Evolutionary conservation across 1,139 yeast species (phyloP), one percentile per base, ranked within the genome.

Genomic region (Yamadazyma sp.): DNA sequence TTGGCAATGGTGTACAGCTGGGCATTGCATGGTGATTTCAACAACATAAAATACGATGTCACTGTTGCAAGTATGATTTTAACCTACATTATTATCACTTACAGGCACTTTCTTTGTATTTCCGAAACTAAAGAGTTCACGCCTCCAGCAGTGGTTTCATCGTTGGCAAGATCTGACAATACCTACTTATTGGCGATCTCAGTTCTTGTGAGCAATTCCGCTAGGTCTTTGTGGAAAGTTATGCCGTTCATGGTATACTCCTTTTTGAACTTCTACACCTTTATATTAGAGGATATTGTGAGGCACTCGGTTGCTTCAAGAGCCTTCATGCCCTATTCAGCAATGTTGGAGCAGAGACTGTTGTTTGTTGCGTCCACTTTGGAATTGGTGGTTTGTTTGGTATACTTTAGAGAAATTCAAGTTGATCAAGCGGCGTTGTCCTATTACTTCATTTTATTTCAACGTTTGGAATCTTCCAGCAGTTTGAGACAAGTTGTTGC

Each of bases 171-270:
- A 46, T 69, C 78, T 6, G 80, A 76, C 41, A 73, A 73, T 44
- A 62, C 75, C 3, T 74, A 67, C 35, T 50, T 76, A 18, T 56
- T 76, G 30, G 66, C 64, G 0, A 62, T 60, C 8, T 46, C 58
- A 70, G 1, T 46, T 58, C 17, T 56, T 68, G 62, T 43, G 56
- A 38, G 52, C 48, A 26, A 61, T 62, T 9, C 61, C 58, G 7
- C 39, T 40, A 10, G 22, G 15, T 59, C 59, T 21, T 7, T 56
- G 10, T 34, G 64, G 30, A 76, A 76, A 46, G 44, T 76, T 14
- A 34, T 67, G 11, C 74, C 81, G 1, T 71, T 72, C 45, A 56
- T 62, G n/a, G 55, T 70, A 4, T 76, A 75, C 47, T 72, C 82
- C 0, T 51, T 60, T 31, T 56, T 76, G 47, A 75, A 76, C 47